These are phyloP conservation scores for Phytophthora sp. DNA, from an alignment of 352 stramenopile species.

Conservation along the genomic window DNA sequence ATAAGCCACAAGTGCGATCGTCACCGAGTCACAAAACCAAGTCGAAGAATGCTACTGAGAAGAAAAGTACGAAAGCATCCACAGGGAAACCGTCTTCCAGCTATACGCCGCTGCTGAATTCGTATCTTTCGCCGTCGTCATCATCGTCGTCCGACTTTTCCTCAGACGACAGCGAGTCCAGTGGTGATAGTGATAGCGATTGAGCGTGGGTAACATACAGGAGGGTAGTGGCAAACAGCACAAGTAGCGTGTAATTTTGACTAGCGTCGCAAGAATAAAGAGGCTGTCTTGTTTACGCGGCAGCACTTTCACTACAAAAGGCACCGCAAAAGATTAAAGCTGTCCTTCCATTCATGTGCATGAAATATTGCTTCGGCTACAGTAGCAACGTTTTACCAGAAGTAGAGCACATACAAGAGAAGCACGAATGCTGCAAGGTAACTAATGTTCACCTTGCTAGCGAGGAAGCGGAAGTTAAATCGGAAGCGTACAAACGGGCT, in stretches of 20 bases:
- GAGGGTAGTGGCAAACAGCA: conserved; percentile 13
- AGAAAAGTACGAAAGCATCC: conserved; percentile 25
- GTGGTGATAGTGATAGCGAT: conserved; percentile 51
- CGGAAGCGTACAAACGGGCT: conserved; percentile 58
- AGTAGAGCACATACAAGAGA: conserved; percentile 71
- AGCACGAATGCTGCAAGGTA: conserved; percentile 63
- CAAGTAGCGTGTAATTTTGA: conserved; percentile 32
- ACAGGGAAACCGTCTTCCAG: conserved; percentile 7
- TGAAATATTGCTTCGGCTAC: conserved; percentile 3
- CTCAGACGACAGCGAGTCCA: conserved; percentile 75
- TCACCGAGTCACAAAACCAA: conserved; percentile 13
- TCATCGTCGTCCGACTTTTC: conserved; percentile 88
- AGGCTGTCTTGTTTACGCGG: conserved; percentile 11
- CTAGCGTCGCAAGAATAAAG: conserved; percentile 19
- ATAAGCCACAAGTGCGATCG: conserved; percentile 10
- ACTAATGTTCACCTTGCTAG: conserved; percentile 85
- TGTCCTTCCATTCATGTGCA: conserved; percentile 17
- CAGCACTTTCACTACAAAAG: conserved; percentile 1
- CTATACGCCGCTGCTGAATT: conserved; percentile 52
- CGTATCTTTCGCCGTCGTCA: conserved; percentile 68
- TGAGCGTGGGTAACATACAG: conserved; percentile 31
- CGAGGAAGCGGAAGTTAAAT: conserved; percentile 89
- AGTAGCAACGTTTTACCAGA: conserved; percentile 47
- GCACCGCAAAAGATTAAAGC: neutral
- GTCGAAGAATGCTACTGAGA: conserved; percentile 12